Evolutionary conservation across 306 rosid species (phyloP), one percentile per base, ranked within the genome.

Genomic region (Quercus robur): DNA sequence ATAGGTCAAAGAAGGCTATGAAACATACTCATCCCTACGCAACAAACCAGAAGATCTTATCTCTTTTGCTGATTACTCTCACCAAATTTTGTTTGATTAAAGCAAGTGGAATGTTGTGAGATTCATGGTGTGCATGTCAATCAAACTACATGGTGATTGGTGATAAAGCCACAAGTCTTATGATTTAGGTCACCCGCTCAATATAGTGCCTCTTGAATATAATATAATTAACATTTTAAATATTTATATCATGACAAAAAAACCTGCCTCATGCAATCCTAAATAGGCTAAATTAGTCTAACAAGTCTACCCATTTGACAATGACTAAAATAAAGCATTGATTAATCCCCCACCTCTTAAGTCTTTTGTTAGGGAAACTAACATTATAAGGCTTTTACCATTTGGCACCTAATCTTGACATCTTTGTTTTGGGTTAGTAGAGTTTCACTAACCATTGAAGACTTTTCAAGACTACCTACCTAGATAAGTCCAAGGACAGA

Each of bases 351-450:
- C 68, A 8, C 51, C 73, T 46, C 76, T 49, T 13, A 77, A 87
- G 97, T 92, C 93, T 76, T 41, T 44, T 81, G 93, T 84, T 90
- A 87, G 93, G 90, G 82, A 85, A 90, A 75, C 95, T 85, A 92
- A 87, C 91, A 85, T 84, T 79, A 86, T 75, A 88, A 82, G 83
- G 77, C 83, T 84, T 85, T 87, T 72, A 80, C 68, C 41, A 78
- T 83, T 75, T 44, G 77, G 83, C 77, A 91, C 93, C 94, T 91
- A 89, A 90, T 91, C 33, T 88, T 87, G 91, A 88, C 84, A 82
- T 78, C 55, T 83, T 89, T 81, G 41, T 72, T 71, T 70, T 59
- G 82, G 92, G 93, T 93, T 84, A 89, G 97, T 87, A 86, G 77
- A 77, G 49, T 73, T 86, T 79, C 88, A 89, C 92, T 87, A 87